These are phyloP conservation scores for Teunomyces barrocoloradensis DNA, from an alignment of 805 yeast genomes.

Conservation along the genomic window DNA sequence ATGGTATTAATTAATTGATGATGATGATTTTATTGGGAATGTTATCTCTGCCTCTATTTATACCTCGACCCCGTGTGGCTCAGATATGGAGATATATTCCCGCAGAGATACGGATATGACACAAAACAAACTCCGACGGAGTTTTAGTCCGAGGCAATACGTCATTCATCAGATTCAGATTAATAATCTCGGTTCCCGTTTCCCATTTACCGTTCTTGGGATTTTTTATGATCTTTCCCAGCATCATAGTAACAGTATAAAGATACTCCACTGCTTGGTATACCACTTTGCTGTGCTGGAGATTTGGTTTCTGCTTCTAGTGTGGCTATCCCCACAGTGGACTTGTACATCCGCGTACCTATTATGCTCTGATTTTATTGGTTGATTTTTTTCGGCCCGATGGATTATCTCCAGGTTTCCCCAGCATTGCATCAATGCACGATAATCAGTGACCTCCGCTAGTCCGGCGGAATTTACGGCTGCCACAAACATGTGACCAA, in stretches of 20 bases:
- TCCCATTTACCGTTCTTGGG: too few relatives aligned
- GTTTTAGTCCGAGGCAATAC: conserved; percentile 2
- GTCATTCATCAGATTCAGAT: neutral
- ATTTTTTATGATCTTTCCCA: too few relatives aligned
- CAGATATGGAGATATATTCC: conserved; percentile 1
- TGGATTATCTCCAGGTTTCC: neutral
- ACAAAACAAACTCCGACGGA: conserved; percentile 2
- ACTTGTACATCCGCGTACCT: neutral
- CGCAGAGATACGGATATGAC: conserved; percentile 4
- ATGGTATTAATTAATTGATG: neutral
- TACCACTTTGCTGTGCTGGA: too few relatives aligned
- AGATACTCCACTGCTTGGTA: too few relatives aligned
- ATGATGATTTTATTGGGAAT: too few relatives aligned
- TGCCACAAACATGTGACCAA: neutral
- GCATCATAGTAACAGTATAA: too few relatives aligned
- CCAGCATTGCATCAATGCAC: neutral
- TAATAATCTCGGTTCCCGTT: too few relatives aligned
- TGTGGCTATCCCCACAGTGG: neutral
- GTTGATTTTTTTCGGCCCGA: neutral
- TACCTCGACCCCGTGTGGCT: neutral
- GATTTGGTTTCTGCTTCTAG: too few relatives aligned
- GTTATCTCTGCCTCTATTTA: neutral
- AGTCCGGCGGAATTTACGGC: neutral
- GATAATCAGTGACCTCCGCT: neutral
- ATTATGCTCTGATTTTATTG: neutral